Evolutionary conservation across 345 rosid species (phyloP).

Genomic region (Excoecaria cochinchinensis): DNA sequence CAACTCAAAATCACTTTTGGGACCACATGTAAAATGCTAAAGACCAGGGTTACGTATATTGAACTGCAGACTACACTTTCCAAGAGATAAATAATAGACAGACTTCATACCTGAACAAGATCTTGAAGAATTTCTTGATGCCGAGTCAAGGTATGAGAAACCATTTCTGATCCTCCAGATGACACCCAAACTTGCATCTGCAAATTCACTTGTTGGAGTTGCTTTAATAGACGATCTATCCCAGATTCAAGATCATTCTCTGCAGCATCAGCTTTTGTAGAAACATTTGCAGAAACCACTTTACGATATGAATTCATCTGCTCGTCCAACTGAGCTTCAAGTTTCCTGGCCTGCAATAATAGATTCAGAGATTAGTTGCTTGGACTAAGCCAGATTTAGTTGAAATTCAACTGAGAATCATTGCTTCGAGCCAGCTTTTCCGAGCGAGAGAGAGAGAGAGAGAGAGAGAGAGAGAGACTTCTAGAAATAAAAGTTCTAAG

Average conservation of each 20-base stretch:
- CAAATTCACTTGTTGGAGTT: constrained; percentile 75
- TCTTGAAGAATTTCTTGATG: constrained; percentile 98
- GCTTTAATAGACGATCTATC: constrained; percentile 60
- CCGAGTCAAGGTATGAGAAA: constrained; percentile 92
- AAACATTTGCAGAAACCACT: constrained; percentile 69
- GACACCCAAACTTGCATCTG: constrained; percentile 99
- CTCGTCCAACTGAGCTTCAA: constrained; percentile 96
- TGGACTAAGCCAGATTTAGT: neutral
- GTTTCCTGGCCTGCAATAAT: constrained; percentile 76
- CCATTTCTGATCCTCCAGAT: constrained; percentile 97
- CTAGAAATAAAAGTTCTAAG: neutral
- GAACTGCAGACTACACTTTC: neutral
- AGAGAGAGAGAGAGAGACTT: neutral
- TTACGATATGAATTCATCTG: constrained; percentile 90
- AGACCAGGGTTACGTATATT: neutral
- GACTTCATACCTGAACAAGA: constrained; percentile 67
- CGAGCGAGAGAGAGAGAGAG: neutral
- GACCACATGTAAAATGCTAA: neutral
- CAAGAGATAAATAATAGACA: constrained; percentile 2
- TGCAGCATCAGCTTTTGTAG: constrained; percentile 50
- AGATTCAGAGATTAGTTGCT: neutral
- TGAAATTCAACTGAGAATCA: no score
- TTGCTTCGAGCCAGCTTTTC: neutral
- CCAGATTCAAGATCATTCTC: constrained; percentile 84
- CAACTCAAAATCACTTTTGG: neutral